A percentile compares a stretch with the other conserved stretches of the same genome.
These are phyloP conservation scores for Neofusicoccum laricinum DNA, from an alignment of 2,329 filamentous ascomycete species.

Conservation along the genomic window DNA sequence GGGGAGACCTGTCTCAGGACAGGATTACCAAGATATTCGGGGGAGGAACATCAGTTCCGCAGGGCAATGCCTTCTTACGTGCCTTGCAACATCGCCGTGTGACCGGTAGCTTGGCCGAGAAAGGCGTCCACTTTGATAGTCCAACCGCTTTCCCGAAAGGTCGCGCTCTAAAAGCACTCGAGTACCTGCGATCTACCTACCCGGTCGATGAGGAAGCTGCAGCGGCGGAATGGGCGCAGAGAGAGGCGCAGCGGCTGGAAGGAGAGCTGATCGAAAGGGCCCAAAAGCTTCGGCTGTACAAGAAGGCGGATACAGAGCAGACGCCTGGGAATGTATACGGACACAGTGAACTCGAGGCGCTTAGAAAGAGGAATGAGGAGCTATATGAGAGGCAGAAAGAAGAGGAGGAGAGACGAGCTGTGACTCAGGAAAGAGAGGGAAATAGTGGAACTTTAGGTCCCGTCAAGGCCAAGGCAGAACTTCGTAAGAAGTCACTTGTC, in stretches of 20 bases:
- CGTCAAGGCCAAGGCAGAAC: slow-evolving; percentile 32
- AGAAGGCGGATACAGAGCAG: slow-evolving; percentile 27
- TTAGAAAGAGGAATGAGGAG: slow-evolving; percentile 31
- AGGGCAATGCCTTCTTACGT: slow-evolving; percentile 36
- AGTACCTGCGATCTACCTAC: slow-evolving; percentile 34
- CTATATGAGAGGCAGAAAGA: slow-evolving; percentile 30
- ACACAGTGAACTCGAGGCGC: slow-evolving; percentile 14
- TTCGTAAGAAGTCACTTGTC: slow-evolving; percentile 29
- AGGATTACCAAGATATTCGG: slow-evolving; percentile 29
- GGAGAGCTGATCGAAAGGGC: slow-evolving; percentile 32
- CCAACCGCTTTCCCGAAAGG: slow-evolving; percentile 26
- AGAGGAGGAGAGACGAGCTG: slow-evolving; percentile 25
- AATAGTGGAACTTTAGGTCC: background rate
- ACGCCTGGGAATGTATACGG: slow-evolving; percentile 1
- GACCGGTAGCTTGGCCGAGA: slow-evolving; percentile 38
- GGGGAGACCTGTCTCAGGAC: slow-evolving; percentile 5
- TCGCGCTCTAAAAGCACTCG: slow-evolving; percentile 30
- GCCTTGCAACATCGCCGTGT: slow-evolving; percentile 39
- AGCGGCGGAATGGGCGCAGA: slow-evolving; percentile 39
- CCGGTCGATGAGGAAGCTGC: slow-evolving; percentile 41
- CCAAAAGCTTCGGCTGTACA: slow-evolving; percentile 27
- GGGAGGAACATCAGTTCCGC: slow-evolving; percentile 23
- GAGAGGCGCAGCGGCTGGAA: slow-evolving; percentile 37
- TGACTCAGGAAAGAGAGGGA: slow-evolving; percentile 22
- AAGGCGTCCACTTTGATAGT: slow-evolving; percentile 30